These are phyloP conservation scores for Rhodotorula diobovata DNA, from an alignment of 768 basidiomycete genomes.

Conservation along the genomic window DNA sequence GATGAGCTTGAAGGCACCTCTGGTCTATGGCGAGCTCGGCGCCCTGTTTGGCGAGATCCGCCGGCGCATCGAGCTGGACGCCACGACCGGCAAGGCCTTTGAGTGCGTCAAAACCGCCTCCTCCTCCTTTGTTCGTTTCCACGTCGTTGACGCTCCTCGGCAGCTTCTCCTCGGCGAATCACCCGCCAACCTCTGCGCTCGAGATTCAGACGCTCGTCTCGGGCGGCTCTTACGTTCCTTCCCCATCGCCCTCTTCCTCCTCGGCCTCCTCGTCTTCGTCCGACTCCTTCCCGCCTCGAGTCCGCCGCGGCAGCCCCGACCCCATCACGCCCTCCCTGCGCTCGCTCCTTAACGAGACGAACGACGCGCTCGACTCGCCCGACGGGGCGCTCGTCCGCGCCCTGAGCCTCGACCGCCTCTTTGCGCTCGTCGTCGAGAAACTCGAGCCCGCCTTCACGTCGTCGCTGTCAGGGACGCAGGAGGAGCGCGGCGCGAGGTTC, in stretches of 20 bases:
- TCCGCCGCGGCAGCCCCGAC: constrained; percentile 8
- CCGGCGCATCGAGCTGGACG: constrained; percentile 62
- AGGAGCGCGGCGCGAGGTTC: constrained; percentile 25
- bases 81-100: constrained; percentile 57
- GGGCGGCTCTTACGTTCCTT: constrained; percentile 16
- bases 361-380: constrained; percentile 58
- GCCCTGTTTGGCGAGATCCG: constrained; percentile 68
- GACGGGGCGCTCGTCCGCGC: constrained; percentile 70
- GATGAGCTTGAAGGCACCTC: constrained; percentile 73
- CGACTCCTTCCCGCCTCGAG: constrained; percentile 25
- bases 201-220: constrained; percentile 50
- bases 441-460: constrained; percentile 53
- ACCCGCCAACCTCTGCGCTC: constrained; percentile 68
- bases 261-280: constrained; percentile 54
- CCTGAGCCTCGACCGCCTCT: constrained; percentile 66
- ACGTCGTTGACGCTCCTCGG: neutral
- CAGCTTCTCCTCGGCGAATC: constrained; percentile 68
- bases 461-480: constrained; percentile 38
- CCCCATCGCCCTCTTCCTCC: constrained; percentile 54
- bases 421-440: constrained; percentile 60
- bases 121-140: constrained; percentile 6
- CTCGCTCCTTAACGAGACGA: constrained; percentile 66
- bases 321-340: constrained; percentile 55
- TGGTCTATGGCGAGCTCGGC: constrained; percentile 66
- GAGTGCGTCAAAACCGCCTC: constrained; percentile 18